These are phyloP conservation scores for Dothideomycetes sp. DNA, from an alignment of 2,329 filamentous ascomycete species.

Conservation along the genomic window DNA sequence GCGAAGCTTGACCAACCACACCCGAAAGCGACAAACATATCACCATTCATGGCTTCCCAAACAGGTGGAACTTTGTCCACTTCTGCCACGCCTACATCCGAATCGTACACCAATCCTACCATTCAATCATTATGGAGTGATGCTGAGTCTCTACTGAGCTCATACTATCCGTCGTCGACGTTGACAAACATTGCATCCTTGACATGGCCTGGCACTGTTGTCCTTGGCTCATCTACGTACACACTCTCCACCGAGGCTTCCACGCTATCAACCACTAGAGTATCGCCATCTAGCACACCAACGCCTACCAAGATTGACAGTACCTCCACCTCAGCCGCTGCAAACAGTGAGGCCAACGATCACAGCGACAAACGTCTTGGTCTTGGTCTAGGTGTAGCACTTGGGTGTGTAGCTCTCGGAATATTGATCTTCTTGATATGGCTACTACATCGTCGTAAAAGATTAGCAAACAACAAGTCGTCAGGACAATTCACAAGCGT, in stretches of 20 bases:
- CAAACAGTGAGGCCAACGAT: background rate
- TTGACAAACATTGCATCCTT: slow-evolving; percentile 8
- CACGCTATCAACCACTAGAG: slow-evolving; percentile 6
- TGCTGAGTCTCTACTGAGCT: slow-evolving; percentile 9
- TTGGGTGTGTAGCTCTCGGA: slow-evolving; percentile 11
- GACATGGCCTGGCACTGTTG: slow-evolving; percentile 12
- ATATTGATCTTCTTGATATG: slow-evolving; percentile 10
- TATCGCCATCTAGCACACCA: slow-evolving; percentile 5
- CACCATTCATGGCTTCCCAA: background rate
- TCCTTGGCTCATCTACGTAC: slow-evolving; percentile 12
- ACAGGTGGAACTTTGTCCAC: background rate
- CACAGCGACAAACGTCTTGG: slow-evolving; percentile 9
- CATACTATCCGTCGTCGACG: slow-evolving; percentile 9
- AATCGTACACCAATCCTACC: background rate
- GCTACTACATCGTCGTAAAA: slow-evolving; percentile 11
- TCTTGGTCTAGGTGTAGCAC: slow-evolving; percentile 12
- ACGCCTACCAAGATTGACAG: background rate
- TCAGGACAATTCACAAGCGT: slow-evolving; percentile 5
- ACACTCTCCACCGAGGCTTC: slow-evolving; percentile 2
- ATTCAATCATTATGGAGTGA: slow-evolving; percentile 8
- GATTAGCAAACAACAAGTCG: slow-evolving; percentile 8
- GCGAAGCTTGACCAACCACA: too few relatives aligned
- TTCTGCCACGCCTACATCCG: background rate
- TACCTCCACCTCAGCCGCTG: background rate
- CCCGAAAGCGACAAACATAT: too few relatives aligned